Evolutionary conservation across 2,329 filamentous ascomycete species (phyloP).

Genomic region (Talaromyces sp.): DNA sequence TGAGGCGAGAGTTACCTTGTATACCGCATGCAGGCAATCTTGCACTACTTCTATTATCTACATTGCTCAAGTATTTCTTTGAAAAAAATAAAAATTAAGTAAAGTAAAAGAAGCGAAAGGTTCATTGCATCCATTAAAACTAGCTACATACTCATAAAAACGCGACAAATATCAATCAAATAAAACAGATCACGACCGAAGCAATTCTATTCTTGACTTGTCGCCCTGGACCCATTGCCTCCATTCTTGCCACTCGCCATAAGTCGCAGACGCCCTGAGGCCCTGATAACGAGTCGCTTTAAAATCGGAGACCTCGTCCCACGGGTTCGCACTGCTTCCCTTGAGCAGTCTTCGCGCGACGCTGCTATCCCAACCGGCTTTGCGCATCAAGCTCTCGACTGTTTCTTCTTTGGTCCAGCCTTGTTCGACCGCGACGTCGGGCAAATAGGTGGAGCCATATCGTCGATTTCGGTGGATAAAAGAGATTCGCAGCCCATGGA

Average conservation of each 20-base stretch:
- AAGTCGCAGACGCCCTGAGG: slow-evolving; percentile 66
- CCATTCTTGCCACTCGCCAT: slow-evolving; percentile 74
- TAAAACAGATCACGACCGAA: background rate
- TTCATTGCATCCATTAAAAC: background rate
- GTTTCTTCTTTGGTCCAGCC: slow-evolving; percentile 95
- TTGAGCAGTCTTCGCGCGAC: slow-evolving; percentile 33
- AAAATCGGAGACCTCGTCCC: slow-evolving; percentile 70
- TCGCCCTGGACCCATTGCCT: slow-evolving; percentile 58
- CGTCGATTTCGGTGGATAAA: slow-evolving; percentile 70
- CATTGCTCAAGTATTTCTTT: background rate
- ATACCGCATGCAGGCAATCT: too few relatives aligned
- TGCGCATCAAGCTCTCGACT: slow-evolving; percentile 81
- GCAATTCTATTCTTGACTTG: slow-evolving; percentile 3
- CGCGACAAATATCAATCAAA: background rate
- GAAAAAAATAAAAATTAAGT: background rate
- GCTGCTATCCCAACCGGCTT: slow-evolving; percentile 80
- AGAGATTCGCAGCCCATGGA: slow-evolving; percentile 79
- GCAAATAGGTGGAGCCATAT: slow-evolving; percentile 84
- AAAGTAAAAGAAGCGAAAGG: background rate
- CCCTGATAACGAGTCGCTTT: slow-evolving; percentile 83
- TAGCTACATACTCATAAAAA: background rate
- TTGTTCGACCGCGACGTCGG: slow-evolving; percentile 86
- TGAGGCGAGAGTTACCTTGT: background rate
- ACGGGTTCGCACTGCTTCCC: slow-evolving; percentile 43
- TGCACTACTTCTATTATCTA: background rate